Evolutionary conservation across 306 rosid species (phyloP).

Genomic region (Vigna radiata): DNA sequence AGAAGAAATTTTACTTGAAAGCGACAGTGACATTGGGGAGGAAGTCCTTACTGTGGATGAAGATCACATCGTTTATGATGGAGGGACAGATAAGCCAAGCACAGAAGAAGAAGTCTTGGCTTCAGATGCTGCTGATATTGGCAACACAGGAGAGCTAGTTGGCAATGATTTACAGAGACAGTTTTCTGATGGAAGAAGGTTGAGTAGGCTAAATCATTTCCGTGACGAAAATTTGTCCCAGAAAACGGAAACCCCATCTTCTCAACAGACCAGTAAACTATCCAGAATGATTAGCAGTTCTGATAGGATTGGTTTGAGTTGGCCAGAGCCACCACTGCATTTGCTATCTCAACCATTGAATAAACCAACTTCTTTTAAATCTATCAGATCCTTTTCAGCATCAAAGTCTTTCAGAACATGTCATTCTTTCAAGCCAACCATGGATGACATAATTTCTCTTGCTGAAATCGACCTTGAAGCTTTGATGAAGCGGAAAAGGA

Average conservation of each 20-base stretch:
- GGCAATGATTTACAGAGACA: slow-evolving; percentile 53
- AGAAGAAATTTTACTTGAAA: slow-evolving; percentile 75
- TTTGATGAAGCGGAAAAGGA: slow-evolving; percentile 79
- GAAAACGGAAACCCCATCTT: slow-evolving; percentile 45
- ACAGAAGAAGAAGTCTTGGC: slow-evolving; percentile 44
- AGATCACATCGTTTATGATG: slow-evolving; percentile 52
- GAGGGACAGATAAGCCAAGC: slow-evolving; percentile 30
- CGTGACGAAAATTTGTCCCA: slow-evolving; percentile 47
- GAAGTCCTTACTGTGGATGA: slow-evolving; percentile 81
- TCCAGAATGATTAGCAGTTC: slow-evolving; percentile 72
- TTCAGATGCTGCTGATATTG: slow-evolving; percentile 52
- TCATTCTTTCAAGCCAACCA: slow-evolving; percentile 63
- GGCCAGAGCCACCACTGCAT: slow-evolving; percentile 91
- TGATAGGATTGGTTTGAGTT: slow-evolving; percentile 88
- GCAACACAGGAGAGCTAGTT: neutral
- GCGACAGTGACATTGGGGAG: slow-evolving; percentile 83
- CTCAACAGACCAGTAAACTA: slow-evolving; percentile 54
- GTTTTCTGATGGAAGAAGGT: slow-evolving; percentile 63
- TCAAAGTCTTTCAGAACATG: slow-evolving; percentile 64
- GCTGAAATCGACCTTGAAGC: slow-evolving; percentile 82
- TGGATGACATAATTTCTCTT: slow-evolving; percentile 61
- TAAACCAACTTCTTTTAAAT: slow-evolving; percentile 62
- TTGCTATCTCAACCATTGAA: slow-evolving; percentile 63
- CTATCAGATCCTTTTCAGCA: slow-evolving; percentile 58
- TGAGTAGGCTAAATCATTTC: slow-evolving; percentile 72